A percentile compares a stretch with the other conserved stretches of the same genome.
Conservation (phyloP, 495 filamentous ascomycete genomes). For the Aspergillus steynii region DNA sequence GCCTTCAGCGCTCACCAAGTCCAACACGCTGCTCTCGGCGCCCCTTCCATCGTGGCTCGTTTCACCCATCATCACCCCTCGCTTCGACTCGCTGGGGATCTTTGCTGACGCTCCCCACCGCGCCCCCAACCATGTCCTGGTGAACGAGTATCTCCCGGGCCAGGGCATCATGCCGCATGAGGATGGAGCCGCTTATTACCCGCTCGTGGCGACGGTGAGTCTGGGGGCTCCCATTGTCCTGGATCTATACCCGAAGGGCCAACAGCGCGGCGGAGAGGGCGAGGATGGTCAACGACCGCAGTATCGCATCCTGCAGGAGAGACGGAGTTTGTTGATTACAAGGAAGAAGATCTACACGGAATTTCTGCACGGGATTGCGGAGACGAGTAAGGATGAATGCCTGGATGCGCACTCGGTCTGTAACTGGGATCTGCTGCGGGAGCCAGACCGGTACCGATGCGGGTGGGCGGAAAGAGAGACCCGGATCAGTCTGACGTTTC, state of each 20-base stretch:
- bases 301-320: conserved; percentile 83
- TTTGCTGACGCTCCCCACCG: conserved; percentile 73
- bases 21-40: conserved; percentile 71
- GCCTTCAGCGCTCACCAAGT: conserved; percentile 73
- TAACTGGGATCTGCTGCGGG: conserved; percentile 80
- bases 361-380: conserved; percentile 75
- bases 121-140: conserved; percentile 83
- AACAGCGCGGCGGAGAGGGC: conserved; percentile 23
- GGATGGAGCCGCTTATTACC: conserved; percentile 84
- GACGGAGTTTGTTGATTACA: conserved; percentile 77
- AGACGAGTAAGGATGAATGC: conserved; percentile 58
- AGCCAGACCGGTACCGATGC: conserved; percentile 51
- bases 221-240: conserved; percentile 75
- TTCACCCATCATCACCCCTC: conserved; percentile 62
- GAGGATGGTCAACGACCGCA: conserved; percentile 28
- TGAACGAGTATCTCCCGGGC: conserved; percentile 87
- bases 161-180: conserved; percentile 97
- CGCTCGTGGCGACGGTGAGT: conserved; percentile 87
- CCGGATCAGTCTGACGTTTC: conserved; percentile 85
- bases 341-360: conserved; percentile 66
- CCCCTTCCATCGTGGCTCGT: conserved; percentile 77
- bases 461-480: conserved; percentile 64
- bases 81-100: conserved; percentile 59
- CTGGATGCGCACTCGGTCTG: conserved; percentile 63
- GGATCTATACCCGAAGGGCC: conserved; percentile 69